Percentiles rank a stretch among this genome's conserved stretches.
Conservation (phyloP, 345 rosid genomes). For the Cardamine chenopodiifolia region DNA sequence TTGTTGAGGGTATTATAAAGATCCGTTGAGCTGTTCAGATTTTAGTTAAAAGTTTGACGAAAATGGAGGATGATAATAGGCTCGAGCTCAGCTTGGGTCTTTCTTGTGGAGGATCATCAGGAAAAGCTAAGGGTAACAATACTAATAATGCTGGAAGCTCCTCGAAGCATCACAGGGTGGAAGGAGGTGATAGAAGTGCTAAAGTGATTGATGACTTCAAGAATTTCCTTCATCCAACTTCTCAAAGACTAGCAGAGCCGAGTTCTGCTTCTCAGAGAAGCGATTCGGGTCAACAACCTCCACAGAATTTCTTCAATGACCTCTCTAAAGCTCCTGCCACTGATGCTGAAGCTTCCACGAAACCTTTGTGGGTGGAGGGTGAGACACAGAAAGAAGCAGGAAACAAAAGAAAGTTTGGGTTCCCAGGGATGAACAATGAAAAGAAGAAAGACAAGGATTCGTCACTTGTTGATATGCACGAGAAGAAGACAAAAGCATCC, state of each 20-base stretch:
- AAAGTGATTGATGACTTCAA: constrained; percentile 73
- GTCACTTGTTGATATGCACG: constrained; percentile 50
- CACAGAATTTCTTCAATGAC: constrained; percentile 80
- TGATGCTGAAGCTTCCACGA: constrained; percentile 61
- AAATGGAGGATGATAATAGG: constrained; percentile 88
- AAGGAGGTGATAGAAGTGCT: constrained; percentile 71
- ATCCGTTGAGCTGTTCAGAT: constrained; percentile 2
- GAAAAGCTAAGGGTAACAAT: constrained; percentile 67
- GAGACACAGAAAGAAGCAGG: constrained; percentile 56
- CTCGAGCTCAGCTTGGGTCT: constrained; percentile 97
- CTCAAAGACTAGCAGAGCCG: constrained; percentile 57
- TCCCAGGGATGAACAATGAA: constrained; percentile 56
- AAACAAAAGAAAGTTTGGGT: constrained; percentile 67
- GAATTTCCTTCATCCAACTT: constrained; percentile 62
- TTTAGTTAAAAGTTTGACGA: constrained; percentile 14
- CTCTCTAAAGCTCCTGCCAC: constrained; percentile 57
- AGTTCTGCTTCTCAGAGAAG: constrained; percentile 62
- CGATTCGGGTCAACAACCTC: constrained; percentile 61
- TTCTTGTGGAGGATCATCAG: constrained; percentile 80
- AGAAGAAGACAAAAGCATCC: constrained; percentile 61
- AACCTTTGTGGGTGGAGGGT: constrained; percentile 71
- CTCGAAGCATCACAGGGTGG: constrained; percentile 52
- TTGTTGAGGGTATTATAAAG: background rate
- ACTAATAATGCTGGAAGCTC: constrained; percentile 60
- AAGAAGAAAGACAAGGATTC: constrained; percentile 67